Evolutionary conservation across 768 basidiomycete genomes (phyloP), one percentile per base, ranked within the genome.

Genomic region (Mycena galopus): DNA sequence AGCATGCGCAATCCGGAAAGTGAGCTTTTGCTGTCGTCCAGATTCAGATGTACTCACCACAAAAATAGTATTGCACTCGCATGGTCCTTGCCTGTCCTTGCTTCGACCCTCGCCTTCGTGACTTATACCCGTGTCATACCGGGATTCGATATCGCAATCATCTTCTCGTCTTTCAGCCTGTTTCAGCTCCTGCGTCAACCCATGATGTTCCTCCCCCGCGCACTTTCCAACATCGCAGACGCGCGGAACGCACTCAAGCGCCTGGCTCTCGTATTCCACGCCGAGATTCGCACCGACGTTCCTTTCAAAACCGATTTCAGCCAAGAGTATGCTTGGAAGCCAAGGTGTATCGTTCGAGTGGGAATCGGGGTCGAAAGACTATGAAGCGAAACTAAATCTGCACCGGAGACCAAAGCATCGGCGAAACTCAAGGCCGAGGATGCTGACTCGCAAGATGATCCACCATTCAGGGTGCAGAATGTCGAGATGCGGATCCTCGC

Each of bases 171-270:
- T 27, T 82, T 93, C 65, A 88, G 89, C 71, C 81, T 92, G 66
- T 90, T 91, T 81, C 81, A 90, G 83, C 85, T 93, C 25, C 86
- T 93, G 39, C 87, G 92, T 17, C 92, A 93, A 78, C 92, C 92
- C 0, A 88, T 92, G 84, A 88, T 90, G 88, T 90, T 90, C 79
- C 81, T 92, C 39, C 90, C 90, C 17, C 86, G 90, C 8, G 88
- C 88, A 2, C 81, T 93, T 11, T 90, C 91, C 12, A 86, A 89
- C 11, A 88, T 88, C 44, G 86, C 90, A 0, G 92, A 94, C 76
- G 92, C 91, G 2, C 83, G 85, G 66, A 93, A 88, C 77, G 92
- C 92, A 0, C 79, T 93, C 35, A 78, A 80, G 23, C 87, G 92
- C 17, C 81, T 92, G 0, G 79, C 80, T 8, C 77, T 77, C 21